Evolutionary conservation across 345 rosid species (phyloP), one percentile per base, ranked within the genome.

Genomic region (Linum usitatissimum): DNA sequence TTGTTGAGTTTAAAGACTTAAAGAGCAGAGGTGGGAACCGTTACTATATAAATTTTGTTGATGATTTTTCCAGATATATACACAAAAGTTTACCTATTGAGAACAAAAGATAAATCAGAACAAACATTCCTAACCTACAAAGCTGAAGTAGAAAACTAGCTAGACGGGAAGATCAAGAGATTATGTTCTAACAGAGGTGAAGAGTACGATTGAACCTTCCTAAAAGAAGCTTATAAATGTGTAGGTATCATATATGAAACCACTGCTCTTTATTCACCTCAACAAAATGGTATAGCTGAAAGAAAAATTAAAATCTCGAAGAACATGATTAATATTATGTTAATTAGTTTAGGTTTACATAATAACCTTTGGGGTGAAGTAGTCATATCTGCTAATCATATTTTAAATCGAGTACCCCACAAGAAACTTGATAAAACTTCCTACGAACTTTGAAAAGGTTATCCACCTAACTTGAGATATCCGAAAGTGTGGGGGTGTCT

Each of bases 1-100:
- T 31, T 2, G 36, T 6, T 31, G 36, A 31, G 3, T 31, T 61
- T 38, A 61, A 61, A 39, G n/a, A 42, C 4, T 19, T 1, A 2
- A 20, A 42, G 19, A 62, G 55, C 18, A 62, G 13, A 62, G 9
- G 45, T 48, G 58, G 58, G 9, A 53, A 62, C 1, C 30, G 42
- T 21, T 48, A 53, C 30, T 53, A 49, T 48, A 42, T 63, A 5
- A 63, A 7, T n/a, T 53, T 63, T 1, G 39, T 23, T 2, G 14
- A 23, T 59, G 62, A 59, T 18, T 59, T 20, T 23, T 59, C 62
- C 12, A 62, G 55, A n/a, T n/a, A n/a, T n/a, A 45, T 62, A 62
- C 40, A 42, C 65, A 39, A 62, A 62, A 39, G 55, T 62, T 0
- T 62, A 18, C 48, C 48, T 62, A n/a, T 31, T 62, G 18, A 62